Evolutionary conservation across 331 rosid species (phyloP), one percentile per base, ranked within the genome.

Genomic region (Arachis monticola): DNA sequence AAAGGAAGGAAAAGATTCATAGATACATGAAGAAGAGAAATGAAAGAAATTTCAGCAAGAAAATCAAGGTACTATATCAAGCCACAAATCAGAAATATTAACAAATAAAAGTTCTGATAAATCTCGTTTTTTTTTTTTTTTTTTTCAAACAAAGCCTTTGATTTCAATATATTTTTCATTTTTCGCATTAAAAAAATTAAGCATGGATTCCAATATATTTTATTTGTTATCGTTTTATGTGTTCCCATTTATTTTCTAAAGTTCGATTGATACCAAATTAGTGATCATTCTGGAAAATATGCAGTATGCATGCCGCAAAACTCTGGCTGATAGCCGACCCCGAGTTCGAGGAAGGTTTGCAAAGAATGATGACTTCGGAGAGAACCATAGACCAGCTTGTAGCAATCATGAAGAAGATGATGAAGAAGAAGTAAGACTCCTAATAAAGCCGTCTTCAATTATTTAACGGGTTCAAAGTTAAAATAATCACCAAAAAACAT

Each of bases 231-330:
- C 47, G 31, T 7, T 44, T 44, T 8, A 78, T 40, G 35, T 22
- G 2, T 56, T 56, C n/a, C 1, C 59, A 6, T 40, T 44, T 57
- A 38, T 22, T 79, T 79, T 72, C 56, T 11, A 62, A 62, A 62
- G 12, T 10, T 9, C 3, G n/a, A 48, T 10, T 10, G 11, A 12
- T 59, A 35, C 66, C 42, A 65, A 73, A 80, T 89, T 64, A 73
- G 79, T 89, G 64, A 85, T 56, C 77, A 35, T 71, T 53, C 64
- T 11, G 45, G 59, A 51, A 61, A 79, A 77, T 64, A 8, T 76
- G 88, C 92, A 95, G 99, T 95, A 95, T 79, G 99, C 99, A 2
- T 95, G 99, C 83, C 91, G 99, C n/a, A 95, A 95, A 87, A 95
- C 97, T 48, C 87, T 95, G 27, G 99, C 99, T 0, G 99, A 95